Percentiles rank a stretch among this genome's conserved stretches.
phyloP scores from a whole-genome alignment of 2,329 filamentous ascomycete species.

The Fusarium hainanense region DNA sequence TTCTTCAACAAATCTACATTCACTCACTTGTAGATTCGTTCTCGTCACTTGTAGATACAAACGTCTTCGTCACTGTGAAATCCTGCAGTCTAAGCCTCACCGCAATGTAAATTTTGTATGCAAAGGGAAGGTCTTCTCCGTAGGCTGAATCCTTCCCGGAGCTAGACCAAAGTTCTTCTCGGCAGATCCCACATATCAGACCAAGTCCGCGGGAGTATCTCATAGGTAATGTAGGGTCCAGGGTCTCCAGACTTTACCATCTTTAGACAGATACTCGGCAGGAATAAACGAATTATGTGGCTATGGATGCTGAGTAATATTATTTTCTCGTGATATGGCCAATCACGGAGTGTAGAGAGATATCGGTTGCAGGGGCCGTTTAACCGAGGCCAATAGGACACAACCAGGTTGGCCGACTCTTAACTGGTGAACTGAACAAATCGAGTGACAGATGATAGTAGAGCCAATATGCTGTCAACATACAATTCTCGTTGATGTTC shows the following conservation, averaged over 20 bases:
- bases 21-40: no score
- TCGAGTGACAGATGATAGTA: no score
- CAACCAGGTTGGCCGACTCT: neutral
- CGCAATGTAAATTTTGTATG: neutral
- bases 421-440: neutral
- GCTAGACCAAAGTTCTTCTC: neutral
- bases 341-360: neutral
- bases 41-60: neutral
- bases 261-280: no score
- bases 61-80: neutral
- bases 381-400: neutral
- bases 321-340: neutral
- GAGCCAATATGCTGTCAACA: neutral
- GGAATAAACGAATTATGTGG: neutral
- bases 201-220: neutral
- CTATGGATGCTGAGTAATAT: neutral
- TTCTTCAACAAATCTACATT: no score
- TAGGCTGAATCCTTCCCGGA: neutral
- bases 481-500: no score
- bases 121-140: neutral
- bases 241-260: no score
- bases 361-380: neutral
- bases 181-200: neutral
- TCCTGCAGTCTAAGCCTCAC: neutral
- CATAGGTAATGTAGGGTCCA: no score